Percentiles rank a stretch among this genome's conserved stretches.
phyloP scores from a whole-genome alignment of 2,329 filamentous ascomycete species.

The Aureobasidium subglaciale region DNA sequence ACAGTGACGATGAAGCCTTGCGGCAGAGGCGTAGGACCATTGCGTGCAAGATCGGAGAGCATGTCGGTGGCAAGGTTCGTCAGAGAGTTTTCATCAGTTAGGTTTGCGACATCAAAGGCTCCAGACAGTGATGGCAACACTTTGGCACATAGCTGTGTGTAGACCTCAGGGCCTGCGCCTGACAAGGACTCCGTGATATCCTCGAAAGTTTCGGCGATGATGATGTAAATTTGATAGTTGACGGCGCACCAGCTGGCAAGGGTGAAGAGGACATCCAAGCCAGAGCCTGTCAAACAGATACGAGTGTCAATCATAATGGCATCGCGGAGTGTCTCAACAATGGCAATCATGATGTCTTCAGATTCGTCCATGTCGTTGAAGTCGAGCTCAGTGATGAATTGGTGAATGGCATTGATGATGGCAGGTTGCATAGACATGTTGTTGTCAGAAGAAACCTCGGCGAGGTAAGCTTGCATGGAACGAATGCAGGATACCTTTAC shows the following conservation, averaged over 20 bases:
- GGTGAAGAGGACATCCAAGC: slow-evolving; percentile 77
- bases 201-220: slow-evolving; percentile 87
- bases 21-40: slow-evolving; percentile 78
- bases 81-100: slow-evolving; percentile 78
- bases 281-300: slow-evolving; percentile 66
- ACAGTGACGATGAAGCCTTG: slow-evolving; percentile 76
- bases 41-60: slow-evolving; percentile 70
- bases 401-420: slow-evolving; percentile 54
- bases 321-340: slow-evolving; percentile 79
- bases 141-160: slow-evolving; percentile 72
- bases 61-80: slow-evolving; percentile 83
- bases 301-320: slow-evolving; percentile 73
- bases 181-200: slow-evolving; percentile 68
- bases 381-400: slow-evolving; percentile 75
- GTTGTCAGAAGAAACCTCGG: slow-evolving; percentile 43
- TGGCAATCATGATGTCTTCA: slow-evolving; percentile 83
- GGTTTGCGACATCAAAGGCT: slow-evolving; percentile 78
- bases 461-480: slow-evolving; percentile 64
- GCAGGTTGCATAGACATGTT: slow-evolving; percentile 53
- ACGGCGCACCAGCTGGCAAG: slow-evolving; percentile 80
- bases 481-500: slow-evolving; percentile 90
- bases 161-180: slow-evolving; percentile 58
- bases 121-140: slow-evolving; percentile 81
- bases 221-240: slow-evolving; percentile 84
- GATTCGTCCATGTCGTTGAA: slow-evolving; percentile 76